A percentile compares a stretch with the other conserved stretches of the same genome.
These are phyloP conservation scores for Trametes villosa DNA, from an alignment of 768 basidiomycete species.

Conservation along the genomic window DNA sequence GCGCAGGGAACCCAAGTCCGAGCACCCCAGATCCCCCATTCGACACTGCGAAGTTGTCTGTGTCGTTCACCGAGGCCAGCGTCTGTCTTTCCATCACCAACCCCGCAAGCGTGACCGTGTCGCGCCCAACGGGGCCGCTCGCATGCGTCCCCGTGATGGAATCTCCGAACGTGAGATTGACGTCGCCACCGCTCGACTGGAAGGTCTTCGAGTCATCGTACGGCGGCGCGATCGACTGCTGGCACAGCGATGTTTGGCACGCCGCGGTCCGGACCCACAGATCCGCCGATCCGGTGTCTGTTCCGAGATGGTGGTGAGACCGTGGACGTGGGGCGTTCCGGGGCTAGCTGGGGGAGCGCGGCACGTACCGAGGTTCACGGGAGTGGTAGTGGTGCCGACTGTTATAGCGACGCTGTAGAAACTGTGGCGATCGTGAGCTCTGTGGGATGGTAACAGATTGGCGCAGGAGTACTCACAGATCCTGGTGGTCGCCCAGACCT, in stretches of 20 bases:
- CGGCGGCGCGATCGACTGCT: constrained; percentile 42
- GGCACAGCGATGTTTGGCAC: constrained; percentile 47
- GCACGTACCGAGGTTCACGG: constrained; percentile 64
- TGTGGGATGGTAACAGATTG: neutral
- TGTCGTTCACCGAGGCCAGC: constrained; percentile 70
- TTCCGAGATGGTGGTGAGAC: too few species aligned
- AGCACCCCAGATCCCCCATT: constrained; percentile 72
- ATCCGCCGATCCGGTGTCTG: constrained; percentile 82
- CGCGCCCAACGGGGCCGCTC: constrained; percentile 64
- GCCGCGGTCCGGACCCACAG: constrained; percentile 71
- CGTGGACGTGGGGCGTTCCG: too few species aligned
- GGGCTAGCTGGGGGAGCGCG: neutral
- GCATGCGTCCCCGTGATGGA: constrained; percentile 73
- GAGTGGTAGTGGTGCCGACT: constrained; percentile 54
- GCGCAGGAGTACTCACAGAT: neutral
- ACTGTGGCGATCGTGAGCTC: neutral
- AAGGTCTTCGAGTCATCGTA: constrained; percentile 53
- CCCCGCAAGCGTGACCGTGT: constrained; percentile 62
- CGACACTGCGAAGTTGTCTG: constrained; percentile 65
- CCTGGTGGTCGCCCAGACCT: neutral
- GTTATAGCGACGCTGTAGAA: constrained; percentile 57
- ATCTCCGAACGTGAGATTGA: constrained; percentile 66
- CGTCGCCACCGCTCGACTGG: constrained; percentile 49
- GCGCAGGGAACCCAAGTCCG: constrained; percentile 74
- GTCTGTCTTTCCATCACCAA: constrained; percentile 55